Conservation (phyloP, 2,329 filamentous ascomycete species). For the Ceratocystiopsis minuta region DNA sequence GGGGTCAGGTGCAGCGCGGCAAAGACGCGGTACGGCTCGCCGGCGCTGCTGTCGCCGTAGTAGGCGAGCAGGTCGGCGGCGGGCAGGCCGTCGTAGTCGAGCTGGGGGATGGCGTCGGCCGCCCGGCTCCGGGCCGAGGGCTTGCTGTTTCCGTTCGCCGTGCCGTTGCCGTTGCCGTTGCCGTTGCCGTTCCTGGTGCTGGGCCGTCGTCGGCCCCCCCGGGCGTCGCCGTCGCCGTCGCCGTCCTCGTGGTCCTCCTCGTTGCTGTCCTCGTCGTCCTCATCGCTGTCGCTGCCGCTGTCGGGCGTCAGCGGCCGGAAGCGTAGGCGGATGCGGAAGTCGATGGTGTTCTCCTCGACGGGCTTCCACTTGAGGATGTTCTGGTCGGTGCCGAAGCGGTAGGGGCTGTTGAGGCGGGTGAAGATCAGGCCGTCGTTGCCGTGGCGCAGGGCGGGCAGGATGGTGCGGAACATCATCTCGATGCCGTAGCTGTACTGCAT, state of each 20-base stretch:
- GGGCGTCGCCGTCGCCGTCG: not conserved
- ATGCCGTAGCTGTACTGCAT: slow-evolving; percentile 82
- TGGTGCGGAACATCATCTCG: slow-evolving; percentile 77
- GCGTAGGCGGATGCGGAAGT: slow-evolving; percentile 64
- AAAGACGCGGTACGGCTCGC: slow-evolving; percentile 41
- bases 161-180: not conserved
- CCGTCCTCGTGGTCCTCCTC: not conserved
- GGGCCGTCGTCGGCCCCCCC: no score
- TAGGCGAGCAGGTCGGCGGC: slow-evolving; percentile 53
- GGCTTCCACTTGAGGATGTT: slow-evolving; percentile 98
- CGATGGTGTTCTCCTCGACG: slow-evolving; percentile 83
- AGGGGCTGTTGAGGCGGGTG: slow-evolving; percentile 76
- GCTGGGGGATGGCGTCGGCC: slow-evolving; percentile 39
- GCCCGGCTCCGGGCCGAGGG: no score
- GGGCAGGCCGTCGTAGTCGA: slow-evolving; percentile 68
- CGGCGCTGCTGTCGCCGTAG: slow-evolving; percentile 36
- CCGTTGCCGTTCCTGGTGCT: not conserved
- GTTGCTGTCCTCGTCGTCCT: slow-evolving; percentile 32
- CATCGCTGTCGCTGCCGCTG: slow-evolving; percentile 47
- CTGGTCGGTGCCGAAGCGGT: slow-evolving; percentile 77
- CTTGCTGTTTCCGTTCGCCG: slow-evolving; percentile 14
- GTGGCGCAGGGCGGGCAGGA: slow-evolving; percentile 70
- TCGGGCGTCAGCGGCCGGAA: slow-evolving; percentile 53
- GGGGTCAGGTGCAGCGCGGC: slow-evolving; percentile 50
- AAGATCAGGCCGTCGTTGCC: slow-evolving; percentile 96